A percentile compares a stretch with the other conserved stretches of the same genome.
Conservation (phyloP, 202 grass and related monocot genomes). For the Schoenoplectus tabernaemontani region DNA sequence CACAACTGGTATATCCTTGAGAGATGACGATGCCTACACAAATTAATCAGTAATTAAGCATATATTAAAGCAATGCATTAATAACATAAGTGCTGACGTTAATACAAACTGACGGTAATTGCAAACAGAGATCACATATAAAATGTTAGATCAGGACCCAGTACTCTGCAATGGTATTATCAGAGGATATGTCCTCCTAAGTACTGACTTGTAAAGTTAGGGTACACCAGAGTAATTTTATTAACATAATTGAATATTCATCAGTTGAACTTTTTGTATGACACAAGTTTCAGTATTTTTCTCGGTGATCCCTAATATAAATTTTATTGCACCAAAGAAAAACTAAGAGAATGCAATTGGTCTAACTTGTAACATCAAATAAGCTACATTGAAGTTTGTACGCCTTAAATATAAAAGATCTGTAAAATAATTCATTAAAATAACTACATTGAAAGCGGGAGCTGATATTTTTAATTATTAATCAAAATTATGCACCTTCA, state of each 20-base stretch:
- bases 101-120: not conserved
- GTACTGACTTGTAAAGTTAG: not conserved
- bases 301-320: not conserved
- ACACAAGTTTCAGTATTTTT: not conserved
- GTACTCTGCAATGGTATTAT: not conserved
- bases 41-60: not conserved
- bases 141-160: not conserved
- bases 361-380: not conserved
- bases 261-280: not conserved
- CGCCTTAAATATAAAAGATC: not conserved
- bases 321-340: not conserved
- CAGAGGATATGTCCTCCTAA: not conserved
- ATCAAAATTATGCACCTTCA: constrained; percentile 46
- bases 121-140: not conserved
- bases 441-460: not conserved
- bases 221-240: not conserved
- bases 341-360: not conserved
- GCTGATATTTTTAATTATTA: not conserved
- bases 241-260: not conserved
- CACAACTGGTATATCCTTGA: constrained; percentile 97
- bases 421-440: not conserved
- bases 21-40: constrained; percentile 64
- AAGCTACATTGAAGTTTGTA: constrained; percentile 12
- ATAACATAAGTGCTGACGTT: not conserved
- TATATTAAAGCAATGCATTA: not conserved